Conservation (phyloP, 345 rosid species). For the Murraya paniculata region DNA sequence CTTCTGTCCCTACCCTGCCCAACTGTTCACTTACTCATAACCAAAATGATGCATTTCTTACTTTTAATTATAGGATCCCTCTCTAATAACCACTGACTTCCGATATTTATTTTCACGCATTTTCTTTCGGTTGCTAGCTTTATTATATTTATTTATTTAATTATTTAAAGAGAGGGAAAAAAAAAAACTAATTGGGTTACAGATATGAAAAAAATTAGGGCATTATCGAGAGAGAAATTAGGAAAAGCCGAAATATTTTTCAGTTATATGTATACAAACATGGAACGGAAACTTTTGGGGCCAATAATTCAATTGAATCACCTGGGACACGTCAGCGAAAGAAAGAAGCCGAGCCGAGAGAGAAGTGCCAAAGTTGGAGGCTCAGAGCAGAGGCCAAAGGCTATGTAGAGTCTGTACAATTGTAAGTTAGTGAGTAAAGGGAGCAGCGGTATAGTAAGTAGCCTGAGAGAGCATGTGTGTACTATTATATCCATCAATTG, state of each 20-base stretch:
- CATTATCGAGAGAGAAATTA: conserved; percentile 17
- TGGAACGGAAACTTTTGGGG: conserved; percentile 37
- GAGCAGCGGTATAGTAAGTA: not conserved
- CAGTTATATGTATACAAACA: conserved; percentile 18
- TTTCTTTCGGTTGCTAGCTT: conserved; percentile 4
- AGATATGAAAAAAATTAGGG: conserved; percentile 13
- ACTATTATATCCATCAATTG: no score
- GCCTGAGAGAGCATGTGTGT: conserved; percentile 28
- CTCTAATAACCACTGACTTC: conserved; percentile 20
- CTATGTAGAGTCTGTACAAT: conserved; percentile 6
- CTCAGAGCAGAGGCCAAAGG: conserved; percentile 20
- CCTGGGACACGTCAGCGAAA: conserved; percentile 36
- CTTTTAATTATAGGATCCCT: conserved; percentile 36
- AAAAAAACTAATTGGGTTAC: not conserved
- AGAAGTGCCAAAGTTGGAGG: conserved; percentile 33
- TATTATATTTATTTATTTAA: not conserved
- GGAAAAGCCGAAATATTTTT: conserved; percentile 21
- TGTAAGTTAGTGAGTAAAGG: conserved; percentile 32
- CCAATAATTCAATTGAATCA: conserved; percentile 40
- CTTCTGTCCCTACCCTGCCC: conserved; percentile 24
- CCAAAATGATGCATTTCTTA: conserved; percentile 30
- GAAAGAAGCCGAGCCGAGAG: conserved; percentile 37
- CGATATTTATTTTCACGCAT: conserved; percentile 26
- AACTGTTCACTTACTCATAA: conserved; percentile 32
- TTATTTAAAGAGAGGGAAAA: not conserved